Base-by-base conservation (phyloP, 257 asterid genomes). In the Cruciata laevipes region DNA sequence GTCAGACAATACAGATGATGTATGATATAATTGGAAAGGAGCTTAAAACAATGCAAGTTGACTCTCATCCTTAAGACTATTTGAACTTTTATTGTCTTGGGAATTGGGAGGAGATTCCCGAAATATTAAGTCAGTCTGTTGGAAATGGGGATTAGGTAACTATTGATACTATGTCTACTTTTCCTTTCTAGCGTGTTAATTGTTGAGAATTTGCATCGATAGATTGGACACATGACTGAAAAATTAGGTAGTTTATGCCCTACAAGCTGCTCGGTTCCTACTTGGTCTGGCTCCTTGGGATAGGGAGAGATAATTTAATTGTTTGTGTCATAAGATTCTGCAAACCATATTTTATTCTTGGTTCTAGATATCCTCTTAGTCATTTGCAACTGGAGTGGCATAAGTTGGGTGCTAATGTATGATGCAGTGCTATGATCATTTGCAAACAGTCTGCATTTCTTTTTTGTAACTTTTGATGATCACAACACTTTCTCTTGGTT, bases 11-110 rank as follows among this genome's bases (percentile, higher is more conserved):
- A 84, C 83, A 87, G 79, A 82, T 72, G 83, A 91, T 91, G 98
- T 91, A 91, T 82, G 79, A 84, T 69, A 63, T 75, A 33, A 83
- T 91, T 66, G 88, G 95, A 3, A 51, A 79, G 68, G 98, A 91
- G 85, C 89, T 91, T 58, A 81, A 87, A 72, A 62, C 86, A 20
- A 77, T 77, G 90, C 65, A 86, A 68, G 64, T 31, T 67, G 82
- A 87, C 74, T 27, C 89, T 7, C 87, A 83, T 75, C 96, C 95
- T 63, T 76, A 52, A 59, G 98, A 91, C 78, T 91, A 89, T 74
- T 78, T 91, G 78, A 91, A 87, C 79, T 91, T 91, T 80, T 91
- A 81, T 73, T 87, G 96, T 78, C 96, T 91, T 83, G 96, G 96
- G 67, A 89, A 87, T 18, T 83, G 98, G 21, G 98, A 89, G 78